Evolutionary conservation across 495 filamentous ascomycete species (phyloP).

Genomic region (Penicillium argentinense): DNA sequence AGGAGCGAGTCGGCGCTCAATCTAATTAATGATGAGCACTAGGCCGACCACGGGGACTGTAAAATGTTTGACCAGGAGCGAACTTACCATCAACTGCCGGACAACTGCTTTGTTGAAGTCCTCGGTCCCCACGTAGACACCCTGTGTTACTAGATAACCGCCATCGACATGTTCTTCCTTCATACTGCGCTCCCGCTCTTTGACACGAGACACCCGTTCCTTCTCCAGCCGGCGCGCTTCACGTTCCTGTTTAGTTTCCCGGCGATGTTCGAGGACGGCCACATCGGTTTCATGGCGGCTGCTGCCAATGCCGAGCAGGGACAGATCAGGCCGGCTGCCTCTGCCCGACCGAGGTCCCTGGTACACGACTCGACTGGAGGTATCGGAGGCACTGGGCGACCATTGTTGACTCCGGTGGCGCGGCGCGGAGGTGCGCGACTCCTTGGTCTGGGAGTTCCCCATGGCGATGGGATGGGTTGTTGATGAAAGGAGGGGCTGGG

Average conservation of each 20-base stretch:
- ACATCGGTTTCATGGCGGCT: constrained; percentile 44
- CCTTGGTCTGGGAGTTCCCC: constrained; percentile 64
- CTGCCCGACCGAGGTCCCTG: constrained; percentile 46
- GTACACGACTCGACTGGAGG: constrained; percentile 35
- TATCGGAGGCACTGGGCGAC: constrained; percentile 35
- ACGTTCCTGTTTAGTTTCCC: constrained; percentile 88
- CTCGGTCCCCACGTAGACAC: constrained; percentile 86
- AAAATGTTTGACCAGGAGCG: constrained; percentile 9
- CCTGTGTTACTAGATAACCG: constrained; percentile 91
- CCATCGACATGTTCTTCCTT: constrained; percentile 92
- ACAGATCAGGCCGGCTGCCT: constrained; percentile 56
- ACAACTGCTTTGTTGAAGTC: constrained; percentile 92
- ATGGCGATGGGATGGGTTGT: constrained; percentile 32
- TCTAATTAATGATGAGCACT: too few species aligned
- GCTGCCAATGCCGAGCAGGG: constrained; percentile 52
- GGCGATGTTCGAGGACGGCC: constrained; percentile 51
- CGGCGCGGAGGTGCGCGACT: constrained; percentile 44
- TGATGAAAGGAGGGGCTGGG: constrained; percentile 6
- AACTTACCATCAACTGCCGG: constrained; percentile 82
- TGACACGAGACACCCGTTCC: constrained; percentile 68
- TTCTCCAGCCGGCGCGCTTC: constrained; percentile 83
- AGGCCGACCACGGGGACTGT: constrained; percentile 8
- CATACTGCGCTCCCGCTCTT: constrained; percentile 90
- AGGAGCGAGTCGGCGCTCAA: constrained; percentile 88
- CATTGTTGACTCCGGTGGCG: constrained; percentile 37